A percentile compares a stretch with the other conserved stretches of the same genome.
Conservation (phyloP, 78 protist species). For the Dictyostelium intermedium region DNA sequence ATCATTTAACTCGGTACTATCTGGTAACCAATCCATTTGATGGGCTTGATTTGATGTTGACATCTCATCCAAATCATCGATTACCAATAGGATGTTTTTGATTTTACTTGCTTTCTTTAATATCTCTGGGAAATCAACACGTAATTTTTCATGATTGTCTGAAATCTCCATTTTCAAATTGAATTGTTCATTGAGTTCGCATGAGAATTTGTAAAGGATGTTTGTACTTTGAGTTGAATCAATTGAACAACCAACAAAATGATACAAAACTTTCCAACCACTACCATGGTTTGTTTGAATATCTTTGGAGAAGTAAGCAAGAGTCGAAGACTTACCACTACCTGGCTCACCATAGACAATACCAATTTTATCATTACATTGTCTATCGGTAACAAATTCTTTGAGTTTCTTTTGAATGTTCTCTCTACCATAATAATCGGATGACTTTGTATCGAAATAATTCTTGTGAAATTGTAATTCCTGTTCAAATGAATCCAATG, state of each 20-base stretch:
- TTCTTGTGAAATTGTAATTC: not conserved
- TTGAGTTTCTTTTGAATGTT: conserved; percentile 35
- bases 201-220: conserved; percentile 14
- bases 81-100: conserved; percentile 26
- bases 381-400: not conserved
- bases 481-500: not conserved
- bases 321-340: conserved; percentile 39
- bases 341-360: conserved; percentile 70
- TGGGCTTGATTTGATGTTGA: conserved; percentile 34
- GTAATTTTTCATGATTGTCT: conserved; percentile 25
- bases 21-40: conserved; percentile 80
- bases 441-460: conserved; percentile 2
- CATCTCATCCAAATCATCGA: conserved; percentile 51
- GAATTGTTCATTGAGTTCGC: not conserved
- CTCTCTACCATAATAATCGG: conserved; percentile 45
- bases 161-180: not conserved
- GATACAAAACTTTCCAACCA: conserved; percentile 15
- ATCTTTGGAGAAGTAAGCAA: conserved; percentile 5
- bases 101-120: not conserved
- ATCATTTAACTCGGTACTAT: not conserved
- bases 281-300: not conserved
- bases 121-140: conserved; percentile 31
- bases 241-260: conserved; percentile 50
- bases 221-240: conserved; percentile 46
- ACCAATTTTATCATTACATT: not conserved